These are phyloP conservation scores for Sugiyamaella pinicola DNA, from an alignment of 1,139 yeast species.

Conservation along the genomic window DNA sequence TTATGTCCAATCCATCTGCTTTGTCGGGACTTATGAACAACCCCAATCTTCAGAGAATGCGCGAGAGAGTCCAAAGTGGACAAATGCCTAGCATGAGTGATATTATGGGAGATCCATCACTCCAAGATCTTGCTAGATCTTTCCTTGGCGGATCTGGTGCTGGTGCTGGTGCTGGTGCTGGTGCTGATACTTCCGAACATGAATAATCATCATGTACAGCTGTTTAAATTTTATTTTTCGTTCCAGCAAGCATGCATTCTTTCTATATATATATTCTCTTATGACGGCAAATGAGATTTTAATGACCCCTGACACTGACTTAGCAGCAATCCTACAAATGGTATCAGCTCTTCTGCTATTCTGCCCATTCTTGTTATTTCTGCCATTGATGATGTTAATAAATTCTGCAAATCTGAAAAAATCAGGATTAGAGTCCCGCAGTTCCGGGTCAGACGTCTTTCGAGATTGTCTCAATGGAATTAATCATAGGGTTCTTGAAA, in stretches of 20 bases:
- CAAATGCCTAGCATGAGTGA: conserved; percentile 63
- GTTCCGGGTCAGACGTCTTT: conserved; percentile 22
- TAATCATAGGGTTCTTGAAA: conserved; percentile 19
- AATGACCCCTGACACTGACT: background rate
- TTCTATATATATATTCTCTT: conserved; percentile 1
- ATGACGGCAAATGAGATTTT: conserved; percentile 1
- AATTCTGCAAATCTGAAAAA: conserved; percentile 36
- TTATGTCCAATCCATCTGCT: conserved; percentile 90
- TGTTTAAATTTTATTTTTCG: background rate
- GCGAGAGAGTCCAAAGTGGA: conserved; percentile 31
- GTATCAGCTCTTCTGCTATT: background rate
- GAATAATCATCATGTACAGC: background rate
- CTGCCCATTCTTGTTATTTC: background rate
- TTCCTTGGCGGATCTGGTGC: conserved; percentile 35
- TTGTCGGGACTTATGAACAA: conserved; percentile 75
- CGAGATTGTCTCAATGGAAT: conserved; percentile 22
- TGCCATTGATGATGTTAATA: conserved; percentile 33
- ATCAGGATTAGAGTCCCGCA: conserved; percentile 10
- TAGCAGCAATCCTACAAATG: background rate
- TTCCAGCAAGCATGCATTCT: background rate
- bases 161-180: conserved; percentile 12
- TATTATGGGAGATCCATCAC: conserved; percentile 78
- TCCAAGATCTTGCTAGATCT: conserved; percentile 58
- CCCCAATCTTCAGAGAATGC: conserved; percentile 48
- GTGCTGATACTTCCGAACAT: background rate